phyloP scores from a whole-genome alignment of 176 grass and related monocot species.

The Oryza glaberrima region DNA sequence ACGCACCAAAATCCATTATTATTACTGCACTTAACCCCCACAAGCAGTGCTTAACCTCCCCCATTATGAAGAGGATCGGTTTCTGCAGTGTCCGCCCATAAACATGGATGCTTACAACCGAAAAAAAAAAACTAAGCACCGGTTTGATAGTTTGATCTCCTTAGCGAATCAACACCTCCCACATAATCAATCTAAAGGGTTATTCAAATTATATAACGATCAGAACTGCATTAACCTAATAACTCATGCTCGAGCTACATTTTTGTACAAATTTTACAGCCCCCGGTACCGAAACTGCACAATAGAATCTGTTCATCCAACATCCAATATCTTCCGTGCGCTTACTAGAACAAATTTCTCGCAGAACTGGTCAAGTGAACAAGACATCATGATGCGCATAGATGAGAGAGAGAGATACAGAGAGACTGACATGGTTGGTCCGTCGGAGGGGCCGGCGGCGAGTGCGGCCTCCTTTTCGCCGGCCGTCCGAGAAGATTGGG shows the following conservation, averaged over 20 bases:
- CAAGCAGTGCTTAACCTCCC: too few species aligned
- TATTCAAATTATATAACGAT: background rate
- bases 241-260: background rate
- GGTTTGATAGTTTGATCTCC: background rate
- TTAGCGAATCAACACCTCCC: background rate
- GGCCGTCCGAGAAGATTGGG: conserved; percentile 29
- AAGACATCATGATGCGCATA: background rate
- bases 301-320: background rate
- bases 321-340: background rate
- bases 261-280: background rate
- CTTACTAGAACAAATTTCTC: background rate
- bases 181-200: background rate
- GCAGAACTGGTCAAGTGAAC: background rate
- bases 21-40: too few species aligned
- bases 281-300: background rate
- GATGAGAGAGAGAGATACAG: background rate
- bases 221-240: background rate
- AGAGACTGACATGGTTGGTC: conserved; percentile 68
- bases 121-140: background rate
- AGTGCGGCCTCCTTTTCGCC: conserved; percentile 56
- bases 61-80: background rate
- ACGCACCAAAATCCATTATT: too few species aligned
- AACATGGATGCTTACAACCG: background rate
- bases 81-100: background rate
- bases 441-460: conserved; percentile 47